phyloP scores from a whole-genome alignment of 345 rosid species.

The Melastoma malabathricum region DNA sequence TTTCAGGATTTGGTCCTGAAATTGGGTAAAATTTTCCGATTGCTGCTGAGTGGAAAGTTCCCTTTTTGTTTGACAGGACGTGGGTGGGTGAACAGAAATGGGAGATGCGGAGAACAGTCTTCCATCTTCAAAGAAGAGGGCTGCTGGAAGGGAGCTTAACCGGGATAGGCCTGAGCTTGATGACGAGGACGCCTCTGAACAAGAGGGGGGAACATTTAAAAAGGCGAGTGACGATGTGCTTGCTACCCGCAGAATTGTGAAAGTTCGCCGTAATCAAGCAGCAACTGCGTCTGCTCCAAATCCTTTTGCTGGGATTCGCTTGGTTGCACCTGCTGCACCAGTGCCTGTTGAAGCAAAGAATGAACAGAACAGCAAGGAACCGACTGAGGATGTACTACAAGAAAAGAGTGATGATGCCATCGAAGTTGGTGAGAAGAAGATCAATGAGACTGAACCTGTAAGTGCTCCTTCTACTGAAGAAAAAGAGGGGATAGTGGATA shows the following conservation, averaged over 20 bases:
- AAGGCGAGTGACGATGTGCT: slow-evolving; percentile 82
- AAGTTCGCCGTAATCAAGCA: slow-evolving; percentile 47
- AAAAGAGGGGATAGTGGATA: slow-evolving; percentile 3
- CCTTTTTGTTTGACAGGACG: too few relatives aligned
- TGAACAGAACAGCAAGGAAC: slow-evolving; percentile 1
- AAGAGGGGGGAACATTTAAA: slow-evolving; percentile 73
- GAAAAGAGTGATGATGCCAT: background rate
- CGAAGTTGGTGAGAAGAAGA: background rate
- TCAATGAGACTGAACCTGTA: background rate
- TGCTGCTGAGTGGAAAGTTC: too few relatives aligned
- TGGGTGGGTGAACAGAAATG: slow-evolving; percentile 18
- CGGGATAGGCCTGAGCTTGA: slow-evolving; percentile 75
- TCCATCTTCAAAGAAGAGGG: slow-evolving; percentile 90
- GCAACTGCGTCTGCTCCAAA: slow-evolving; percentile 41
- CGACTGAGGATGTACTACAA: slow-evolving; percentile 13
- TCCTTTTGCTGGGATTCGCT: slow-evolving; percentile 73
- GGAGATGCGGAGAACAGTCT: slow-evolving; percentile 66
- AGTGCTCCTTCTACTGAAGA: slow-evolving; percentile 4
- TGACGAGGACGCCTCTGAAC: slow-evolving; percentile 56
- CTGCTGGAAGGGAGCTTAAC: slow-evolving; percentile 77
- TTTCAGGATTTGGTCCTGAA: too few relatives aligned
- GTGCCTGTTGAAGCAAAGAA: slow-evolving; percentile 7
- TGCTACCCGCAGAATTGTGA: slow-evolving; percentile 68
- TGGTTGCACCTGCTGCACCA: slow-evolving; percentile 33
- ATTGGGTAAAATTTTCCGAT: too few relatives aligned